These are phyloP conservation scores for Periconia sp. DNA, from an alignment of 2,329 filamentous ascomycete species.

Conservation along the genomic window DNA sequence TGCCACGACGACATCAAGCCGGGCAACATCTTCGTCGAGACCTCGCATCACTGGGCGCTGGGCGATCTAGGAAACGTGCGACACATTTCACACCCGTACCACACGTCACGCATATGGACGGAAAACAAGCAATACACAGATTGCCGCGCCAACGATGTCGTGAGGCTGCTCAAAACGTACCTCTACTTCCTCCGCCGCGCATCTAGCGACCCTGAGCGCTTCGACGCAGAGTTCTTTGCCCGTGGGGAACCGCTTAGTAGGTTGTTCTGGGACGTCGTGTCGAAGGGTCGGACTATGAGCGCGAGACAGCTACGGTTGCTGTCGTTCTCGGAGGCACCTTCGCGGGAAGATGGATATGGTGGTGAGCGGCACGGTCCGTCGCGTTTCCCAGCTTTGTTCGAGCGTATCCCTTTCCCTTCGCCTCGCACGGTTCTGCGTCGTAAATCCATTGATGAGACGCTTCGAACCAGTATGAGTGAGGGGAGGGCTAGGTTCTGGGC, in stretches of 20 bases:
- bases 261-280: slow-evolving; percentile 29
- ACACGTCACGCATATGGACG: slow-evolving; percentile 24
- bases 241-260: slow-evolving; percentile 19
- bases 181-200: slow-evolving; percentile 21
- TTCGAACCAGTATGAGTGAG: neutral
- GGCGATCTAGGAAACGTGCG: slow-evolving; percentile 42
- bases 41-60: slow-evolving; percentile 28
- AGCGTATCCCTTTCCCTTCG: neutral
- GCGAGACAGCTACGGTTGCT: neutral
- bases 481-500: neutral
- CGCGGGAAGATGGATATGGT: neutral
- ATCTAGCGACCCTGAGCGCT: slow-evolving; percentile 9
- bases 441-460: neutral
- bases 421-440: neutral
- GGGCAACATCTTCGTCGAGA: slow-evolving; percentile 34
- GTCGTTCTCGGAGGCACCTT: neutral
- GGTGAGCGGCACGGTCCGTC: neutral
- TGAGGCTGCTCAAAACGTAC: slow-evolving; percentile 35
- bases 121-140: slow-evolving; percentile 24
- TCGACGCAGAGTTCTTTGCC: slow-evolving; percentile 28
- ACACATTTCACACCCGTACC: slow-evolving; percentile 31
- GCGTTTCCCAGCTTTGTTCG: neutral
- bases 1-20: slow-evolving; percentile 45
- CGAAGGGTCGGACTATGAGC: slow-evolving; percentile 6
- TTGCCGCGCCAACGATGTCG: slow-evolving; percentile 33